Base-by-base conservation (phyloP, 305 asterid species). In the Euphrasia arctica region DNA sequence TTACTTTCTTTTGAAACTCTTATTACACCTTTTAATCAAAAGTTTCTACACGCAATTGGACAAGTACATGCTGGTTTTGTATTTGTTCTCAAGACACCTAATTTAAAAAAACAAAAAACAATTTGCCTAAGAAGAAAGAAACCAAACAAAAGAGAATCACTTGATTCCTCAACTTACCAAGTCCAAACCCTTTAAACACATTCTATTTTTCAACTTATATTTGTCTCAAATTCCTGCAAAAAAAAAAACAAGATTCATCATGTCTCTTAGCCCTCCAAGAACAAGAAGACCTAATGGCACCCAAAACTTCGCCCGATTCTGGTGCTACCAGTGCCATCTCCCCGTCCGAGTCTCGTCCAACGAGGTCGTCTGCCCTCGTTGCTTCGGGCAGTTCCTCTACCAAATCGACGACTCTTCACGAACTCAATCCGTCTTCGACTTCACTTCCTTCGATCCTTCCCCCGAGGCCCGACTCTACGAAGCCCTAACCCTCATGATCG, bases 311-410 rank as follows among this genome's bases (percentile, higher is more conserved):
- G 83, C 50, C 68, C 74, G 73, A 66, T 90, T 84, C 62, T 88
- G 96, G 95, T 93, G 98, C 62, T 90, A 85, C 73, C 90, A 93
- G 49, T 93, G 97, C 78, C 97, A 88, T 73, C 87, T 78, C 10
- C 69, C 79, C 11, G 90, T 83, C 32, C 74, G 90, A 55, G 67
- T 75, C 27, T 75, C 88, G 6, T 18, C 22, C 2, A 27, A 54
- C 15, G 80, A 72, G 48, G 13, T 78, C 42, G 22, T 75, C 25
- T 93, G 98, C 18, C 96, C 96, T 0, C 84, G 86, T 12, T 93
- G 98, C 76, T 77, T 47, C 3, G 90, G 94, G 10, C 83, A 78
- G 58, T 86, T 91, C 64, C 81, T 89, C 29, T 64, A 64, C 9
- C 83, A 87, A 71, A 76, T 89, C 34, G 80, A 83, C 70, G 22